These are phyloP conservation scores for maize (Zea mays) DNA, from an alignment of 176 grass and related monocot species.

Conservation along the genomic window DNA sequence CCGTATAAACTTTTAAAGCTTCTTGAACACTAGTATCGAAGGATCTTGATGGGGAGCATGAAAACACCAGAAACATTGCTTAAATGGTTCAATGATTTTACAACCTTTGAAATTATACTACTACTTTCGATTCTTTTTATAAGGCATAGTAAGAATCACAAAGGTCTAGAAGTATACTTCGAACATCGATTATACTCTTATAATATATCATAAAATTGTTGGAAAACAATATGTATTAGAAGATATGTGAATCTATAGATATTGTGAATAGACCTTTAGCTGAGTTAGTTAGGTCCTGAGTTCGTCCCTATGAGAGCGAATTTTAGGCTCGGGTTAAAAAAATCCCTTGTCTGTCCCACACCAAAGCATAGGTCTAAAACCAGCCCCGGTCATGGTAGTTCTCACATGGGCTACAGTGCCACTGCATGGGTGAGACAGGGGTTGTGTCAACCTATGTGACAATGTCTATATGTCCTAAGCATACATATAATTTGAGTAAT, in stretches of 20 bases:
- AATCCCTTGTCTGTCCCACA: too few species aligned
- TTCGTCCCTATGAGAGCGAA: too few species aligned
- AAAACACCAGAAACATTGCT: not conserved
- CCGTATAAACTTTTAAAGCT: not conserved
- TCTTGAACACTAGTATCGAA: not conserved
- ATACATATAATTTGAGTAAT: not conserved
- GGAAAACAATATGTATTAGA: not conserved
- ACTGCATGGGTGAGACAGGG: too few species aligned
- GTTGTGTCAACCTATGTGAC: too few species aligned
- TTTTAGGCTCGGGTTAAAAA: too few species aligned
- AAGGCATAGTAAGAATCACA: not conserved
- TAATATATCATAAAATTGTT: not conserved
- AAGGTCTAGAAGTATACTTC: not conserved
- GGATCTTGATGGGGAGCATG: not conserved
- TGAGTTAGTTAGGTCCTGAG: too few species aligned
- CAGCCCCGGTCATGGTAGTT: too few species aligned
- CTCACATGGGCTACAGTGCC: too few species aligned
- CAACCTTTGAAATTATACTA: not conserved
- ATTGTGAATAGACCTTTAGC: too few species aligned
- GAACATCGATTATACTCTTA: not conserved
- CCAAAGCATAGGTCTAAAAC: too few species aligned
- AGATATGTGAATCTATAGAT: not conserved
- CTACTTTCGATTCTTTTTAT: not conserved
- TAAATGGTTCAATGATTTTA: conserved; percentile 1
- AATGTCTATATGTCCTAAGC: not conserved